phyloP scores from a whole-genome alignment of 768 basidiomycete genomes.

The Coprinopsis marcescibilis region DNA sequence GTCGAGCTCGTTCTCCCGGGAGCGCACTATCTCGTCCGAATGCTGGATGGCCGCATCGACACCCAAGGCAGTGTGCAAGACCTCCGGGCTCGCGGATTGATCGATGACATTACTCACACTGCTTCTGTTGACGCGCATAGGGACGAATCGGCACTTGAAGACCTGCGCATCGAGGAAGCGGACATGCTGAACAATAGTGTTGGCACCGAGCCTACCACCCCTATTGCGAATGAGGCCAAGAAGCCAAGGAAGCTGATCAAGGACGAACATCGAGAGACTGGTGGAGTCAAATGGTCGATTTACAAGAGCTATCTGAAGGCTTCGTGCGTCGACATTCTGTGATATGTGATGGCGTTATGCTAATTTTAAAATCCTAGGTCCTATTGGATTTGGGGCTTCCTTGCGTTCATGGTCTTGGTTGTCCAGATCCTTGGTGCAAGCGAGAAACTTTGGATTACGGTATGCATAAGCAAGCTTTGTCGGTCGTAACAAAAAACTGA shows the following conservation, averaged over 20 bases:
- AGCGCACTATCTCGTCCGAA: conserved; percentile 65
- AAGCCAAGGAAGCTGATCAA: conserved; percentile 71
- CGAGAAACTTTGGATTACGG: conserved; percentile 76
- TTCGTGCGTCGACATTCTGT: conserved; percentile 52
- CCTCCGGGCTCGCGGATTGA: conserved; percentile 50
- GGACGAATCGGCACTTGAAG: conserved; percentile 38
- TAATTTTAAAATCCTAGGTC: conserved; percentile 34
- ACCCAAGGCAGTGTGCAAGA: conserved; percentile 65
- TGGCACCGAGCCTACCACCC: conserved; percentile 5
- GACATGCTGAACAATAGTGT: not conserved
- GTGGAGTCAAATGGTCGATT: conserved; percentile 75
- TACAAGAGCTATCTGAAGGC: conserved; percentile 67
- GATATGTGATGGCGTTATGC: not conserved
- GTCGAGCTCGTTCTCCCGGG: conserved; percentile 77
- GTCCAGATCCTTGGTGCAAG: conserved; percentile 47
- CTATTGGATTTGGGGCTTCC: conserved; percentile 61
- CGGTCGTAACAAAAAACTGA: too few relatives aligned
- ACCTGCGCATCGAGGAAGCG: conserved; percentile 10
- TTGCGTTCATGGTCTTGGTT: conserved; percentile 42
- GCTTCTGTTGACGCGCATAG: conserved; percentile 44
- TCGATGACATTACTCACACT: conserved; percentile 53
- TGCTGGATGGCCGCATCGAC: conserved; percentile 80
- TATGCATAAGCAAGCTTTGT: conserved; percentile 17
- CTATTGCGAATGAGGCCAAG: conserved; percentile 34
- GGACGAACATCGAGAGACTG: conserved; percentile 76